Percentiles rank a stretch among this genome's conserved stretches.
Evolutionary conservation across 257 asterid species (phyloP).

Genomic region (Lavandula angustifolia): DNA sequence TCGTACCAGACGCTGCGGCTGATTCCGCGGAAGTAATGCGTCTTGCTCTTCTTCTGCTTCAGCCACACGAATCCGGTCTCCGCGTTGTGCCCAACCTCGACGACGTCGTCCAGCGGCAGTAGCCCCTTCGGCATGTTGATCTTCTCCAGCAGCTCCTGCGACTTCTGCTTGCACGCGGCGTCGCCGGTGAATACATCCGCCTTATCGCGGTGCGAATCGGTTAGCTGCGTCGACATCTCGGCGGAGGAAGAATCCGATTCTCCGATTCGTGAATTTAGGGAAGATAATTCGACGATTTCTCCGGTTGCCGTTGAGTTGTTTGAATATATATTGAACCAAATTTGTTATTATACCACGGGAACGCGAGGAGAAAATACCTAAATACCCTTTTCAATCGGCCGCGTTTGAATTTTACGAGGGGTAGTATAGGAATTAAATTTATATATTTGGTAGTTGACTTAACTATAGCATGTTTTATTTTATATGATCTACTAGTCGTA

Average conservation of each 20-base stretch:
- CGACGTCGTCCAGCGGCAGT: constrained; percentile 61
- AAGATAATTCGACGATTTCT: no score
- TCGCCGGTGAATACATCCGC: constrained; percentile 60
- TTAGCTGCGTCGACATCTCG: constrained; percentile 47
- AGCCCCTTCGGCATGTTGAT: constrained; percentile 63
- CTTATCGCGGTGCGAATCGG: constrained; percentile 51
- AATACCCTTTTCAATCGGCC: no score
- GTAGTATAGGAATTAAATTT: no score
- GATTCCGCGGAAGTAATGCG: constrained; percentile 53
- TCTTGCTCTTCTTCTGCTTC: constrained; percentile 57
- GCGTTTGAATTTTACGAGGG: no score
- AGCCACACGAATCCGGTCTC: constrained; percentile 69
- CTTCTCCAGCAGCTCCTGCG: constrained; percentile 53
- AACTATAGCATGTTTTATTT: no score
- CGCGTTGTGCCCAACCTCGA: constrained; percentile 62
- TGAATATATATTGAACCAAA: no score
- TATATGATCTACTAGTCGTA: no score
- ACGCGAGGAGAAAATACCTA: no score
- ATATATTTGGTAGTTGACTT: no score
- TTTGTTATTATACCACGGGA: no score
- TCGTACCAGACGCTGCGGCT: constrained; percentile 62
- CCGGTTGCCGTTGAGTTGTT: no score
- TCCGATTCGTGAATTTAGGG: no score
- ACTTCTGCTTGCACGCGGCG: constrained; percentile 58
- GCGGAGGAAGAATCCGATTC: not conserved